Percentiles rank a stretch among this genome's conserved stretches.
Evolutionary conservation across 2,329 filamentous ascomycete genomes (phyloP).

Genomic region (Aureobasidium sp.): DNA sequence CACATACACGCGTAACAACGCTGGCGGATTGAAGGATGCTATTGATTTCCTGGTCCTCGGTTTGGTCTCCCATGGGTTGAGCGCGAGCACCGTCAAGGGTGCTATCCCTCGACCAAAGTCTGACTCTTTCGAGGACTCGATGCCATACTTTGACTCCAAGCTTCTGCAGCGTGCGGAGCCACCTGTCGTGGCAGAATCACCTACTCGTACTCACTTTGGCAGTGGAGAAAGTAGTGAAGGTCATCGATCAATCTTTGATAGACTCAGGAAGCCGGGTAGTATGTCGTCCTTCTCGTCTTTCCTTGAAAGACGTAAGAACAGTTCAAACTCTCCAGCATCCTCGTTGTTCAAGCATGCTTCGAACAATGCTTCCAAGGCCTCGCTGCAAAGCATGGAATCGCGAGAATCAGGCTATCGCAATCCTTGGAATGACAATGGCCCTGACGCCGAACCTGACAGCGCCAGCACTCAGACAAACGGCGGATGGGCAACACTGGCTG

Average conservation of each 20-base stretch:
- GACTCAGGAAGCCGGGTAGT: slow-evolving; percentile 87
- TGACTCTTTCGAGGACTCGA: slow-evolving; percentile 93
- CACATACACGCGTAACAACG: slow-evolving; percentile 90
- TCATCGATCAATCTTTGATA: slow-evolving; percentile 80
- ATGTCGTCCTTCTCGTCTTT: slow-evolving; percentile 95
- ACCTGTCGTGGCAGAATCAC: slow-evolving; percentile 71
- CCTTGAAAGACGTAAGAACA: slow-evolving; percentile 89
- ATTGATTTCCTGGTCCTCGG: slow-evolving; percentile 88
- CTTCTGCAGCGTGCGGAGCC: slow-evolving; percentile 86
- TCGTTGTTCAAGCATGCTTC: slow-evolving; percentile 82
- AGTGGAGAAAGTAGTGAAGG: slow-evolving; percentile 60
- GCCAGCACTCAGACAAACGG: slow-evolving; percentile 23
- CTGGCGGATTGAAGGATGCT: slow-evolving; percentile 87
- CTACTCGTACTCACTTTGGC: slow-evolving; percentile 74
- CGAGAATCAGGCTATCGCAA: slow-evolving; percentile 81
- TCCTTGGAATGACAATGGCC: slow-evolving; percentile 95
- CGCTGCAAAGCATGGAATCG: slow-evolving; percentile 90
- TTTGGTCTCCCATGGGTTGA: slow-evolving; percentile 81
- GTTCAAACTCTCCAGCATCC: slow-evolving; percentile 60
- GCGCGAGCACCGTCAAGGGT: slow-evolving; percentile 78
- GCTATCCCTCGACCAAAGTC: slow-evolving; percentile 97
- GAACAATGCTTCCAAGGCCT: slow-evolving; percentile 89
- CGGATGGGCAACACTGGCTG: slow-evolving; percentile 37
- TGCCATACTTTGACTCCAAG: slow-evolving; percentile 96
- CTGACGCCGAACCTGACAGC: slow-evolving; percentile 83